A percentile compares a stretch with the other conserved stretches of the same genome.
These are phyloP conservation scores for Pharnaceum exiguum DNA, from an alignment of 148 eudicot species.

Conservation along the genomic window DNA sequence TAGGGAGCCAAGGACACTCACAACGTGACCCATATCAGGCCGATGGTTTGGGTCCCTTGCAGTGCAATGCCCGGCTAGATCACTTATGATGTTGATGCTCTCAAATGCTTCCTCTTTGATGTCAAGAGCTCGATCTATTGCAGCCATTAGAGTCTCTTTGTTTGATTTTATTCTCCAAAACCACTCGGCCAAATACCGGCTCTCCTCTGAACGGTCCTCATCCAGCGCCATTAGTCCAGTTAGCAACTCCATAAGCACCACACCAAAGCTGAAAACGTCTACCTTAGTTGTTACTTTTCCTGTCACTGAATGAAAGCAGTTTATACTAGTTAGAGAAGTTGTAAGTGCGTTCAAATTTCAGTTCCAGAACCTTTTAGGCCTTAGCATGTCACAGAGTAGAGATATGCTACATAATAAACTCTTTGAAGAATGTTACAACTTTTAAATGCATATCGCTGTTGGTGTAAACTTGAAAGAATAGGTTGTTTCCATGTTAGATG, in stretches of 20 bases:
- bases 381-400: too few relatives aligned
- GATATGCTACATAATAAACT: too few relatives aligned
- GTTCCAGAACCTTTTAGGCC: background rate
- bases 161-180: slow-evolving; percentile 58
- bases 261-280: slow-evolving; percentile 84
- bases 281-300: slow-evolving; percentile 76
- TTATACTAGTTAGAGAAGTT: background rate
- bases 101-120: slow-evolving; percentile 35
- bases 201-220: slow-evolving; percentile 65
- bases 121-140: slow-evolving; percentile 51
- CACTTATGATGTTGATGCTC: slow-evolving; percentile 43
- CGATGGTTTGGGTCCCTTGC: slow-evolving; percentile 70
- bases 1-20: slow-evolving; percentile 47
- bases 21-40: slow-evolving; percentile 78
- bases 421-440: too few relatives aligned
- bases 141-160: slow-evolving; percentile 36
- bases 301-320: slow-evolving; percentile 38
- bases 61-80: slow-evolving; percentile 76
- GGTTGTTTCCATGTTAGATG: too few relatives aligned
- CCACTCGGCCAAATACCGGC: slow-evolving; percentile 71
- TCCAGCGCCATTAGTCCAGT: slow-evolving; percentile 76
- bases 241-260: slow-evolving; percentile 74
- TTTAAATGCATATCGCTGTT: too few relatives aligned
- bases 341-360: background rate
- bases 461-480: too few relatives aligned